A percentile compares a stretch with the other conserved stretches of the same genome.
These are phyloP conservation scores for Leccinum variabile DNA, from an alignment of 1,284 basidiomycete genomes.

Conservation along the genomic window DNA sequence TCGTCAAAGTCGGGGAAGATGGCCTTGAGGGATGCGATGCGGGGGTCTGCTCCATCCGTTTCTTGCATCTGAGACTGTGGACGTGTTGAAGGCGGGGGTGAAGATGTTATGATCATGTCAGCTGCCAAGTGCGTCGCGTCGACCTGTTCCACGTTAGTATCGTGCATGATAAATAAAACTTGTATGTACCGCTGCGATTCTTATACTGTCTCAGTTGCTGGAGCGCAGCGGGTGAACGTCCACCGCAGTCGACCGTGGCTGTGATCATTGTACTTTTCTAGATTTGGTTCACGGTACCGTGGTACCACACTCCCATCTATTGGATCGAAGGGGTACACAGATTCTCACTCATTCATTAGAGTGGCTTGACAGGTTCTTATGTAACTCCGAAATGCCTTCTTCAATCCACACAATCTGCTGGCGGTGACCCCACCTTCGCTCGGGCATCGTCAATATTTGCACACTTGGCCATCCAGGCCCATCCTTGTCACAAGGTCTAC, in stretches of 20 bases:
- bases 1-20: conserved; percentile 84
- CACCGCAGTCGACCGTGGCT: not conserved
- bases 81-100: conserved; percentile 11
- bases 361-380: too few species aligned
- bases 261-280: not conserved
- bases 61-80: conserved; percentile 3
- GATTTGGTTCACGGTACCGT: too few species aligned
- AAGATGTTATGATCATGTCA: conserved; percentile 25
- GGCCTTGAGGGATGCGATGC: conserved; percentile 54
- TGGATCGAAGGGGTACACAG: too few species aligned
- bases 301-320: too few species aligned
- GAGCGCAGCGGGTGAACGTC: conserved; percentile 15
- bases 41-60: conserved; percentile 40
- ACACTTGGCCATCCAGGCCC: too few species aligned
- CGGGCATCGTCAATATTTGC: too few species aligned
- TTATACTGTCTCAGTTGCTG: conserved; percentile 9
- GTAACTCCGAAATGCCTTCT: too few species aligned
- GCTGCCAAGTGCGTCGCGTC: not conserved
- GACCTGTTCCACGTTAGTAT: conserved; percentile 4
- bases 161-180: too few species aligned
- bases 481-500: too few species aligned
- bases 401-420: too few species aligned
- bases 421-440: too few species aligned
- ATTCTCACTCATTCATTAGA: too few species aligned
- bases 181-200: conserved; percentile 12